phyloP scores from a whole-genome alignment of 176 grass and related monocot species.

The Neostapfia colusana region DNA sequence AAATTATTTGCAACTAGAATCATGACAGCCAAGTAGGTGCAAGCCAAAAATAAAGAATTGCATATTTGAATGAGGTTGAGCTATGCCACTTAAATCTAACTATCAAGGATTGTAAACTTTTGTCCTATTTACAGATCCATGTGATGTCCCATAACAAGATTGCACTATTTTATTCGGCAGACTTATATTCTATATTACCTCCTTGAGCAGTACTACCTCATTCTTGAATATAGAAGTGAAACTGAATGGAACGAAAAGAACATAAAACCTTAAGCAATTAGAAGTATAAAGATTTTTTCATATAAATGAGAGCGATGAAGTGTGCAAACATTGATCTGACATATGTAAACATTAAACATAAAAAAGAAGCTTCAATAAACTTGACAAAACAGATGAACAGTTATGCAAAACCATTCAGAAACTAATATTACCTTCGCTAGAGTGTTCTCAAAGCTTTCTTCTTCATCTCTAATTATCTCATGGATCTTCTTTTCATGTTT shows the following conservation, averaged over 20 bases:
- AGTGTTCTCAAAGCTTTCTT: constrained; percentile 96
- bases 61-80: not conserved
- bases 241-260: not conserved
- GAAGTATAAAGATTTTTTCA: not conserved
- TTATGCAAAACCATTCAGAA: constrained; percentile 8
- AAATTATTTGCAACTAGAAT: not conserved
- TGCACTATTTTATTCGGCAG: no score
- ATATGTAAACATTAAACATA: not conserved
- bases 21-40: not conserved
- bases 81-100: not conserved
- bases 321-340: not conserved
- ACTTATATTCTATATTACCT: not conserved
- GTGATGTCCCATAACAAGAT: not conserved
- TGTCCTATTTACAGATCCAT: not conserved
- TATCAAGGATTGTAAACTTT: not conserved
- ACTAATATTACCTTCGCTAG: constrained; percentile 73
- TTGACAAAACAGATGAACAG: constrained; percentile 2
- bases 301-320: not conserved
- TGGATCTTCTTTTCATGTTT: constrained; percentile 70
- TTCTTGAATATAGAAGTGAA: not conserved
- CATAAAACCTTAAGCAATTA: not conserved
- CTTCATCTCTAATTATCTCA: constrained; percentile 86
- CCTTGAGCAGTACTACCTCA: not conserved
- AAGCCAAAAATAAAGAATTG: not conserved
- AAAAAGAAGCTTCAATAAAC: not conserved